Conservation (phyloP, 805 yeast genomes). For the Kodamaea leandrae region DNA sequence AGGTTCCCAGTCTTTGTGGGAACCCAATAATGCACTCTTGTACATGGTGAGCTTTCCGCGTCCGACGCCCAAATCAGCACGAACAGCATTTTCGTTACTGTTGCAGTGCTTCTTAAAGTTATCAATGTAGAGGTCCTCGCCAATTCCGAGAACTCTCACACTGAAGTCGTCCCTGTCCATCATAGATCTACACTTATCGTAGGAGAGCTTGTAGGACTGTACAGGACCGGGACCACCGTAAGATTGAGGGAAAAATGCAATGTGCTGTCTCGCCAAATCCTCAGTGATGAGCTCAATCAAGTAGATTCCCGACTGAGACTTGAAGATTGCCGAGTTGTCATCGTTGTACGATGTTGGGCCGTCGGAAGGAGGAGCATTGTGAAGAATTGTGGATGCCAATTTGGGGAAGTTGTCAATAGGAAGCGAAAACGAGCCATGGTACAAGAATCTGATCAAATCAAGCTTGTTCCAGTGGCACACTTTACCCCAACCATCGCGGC, state of each 20-base stretch:
- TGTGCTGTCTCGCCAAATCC: constrained; percentile 51
- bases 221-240: constrained; percentile 64
- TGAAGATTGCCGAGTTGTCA: constrained; percentile 32
- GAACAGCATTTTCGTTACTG: constrained; percentile 14
- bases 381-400: constrained; percentile 29
- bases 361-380: constrained; percentile 13
- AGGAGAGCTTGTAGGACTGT: constrained; percentile 46
- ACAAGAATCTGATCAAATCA: constrained; percentile 72
- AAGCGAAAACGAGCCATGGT: constrained; percentile 75
- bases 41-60: constrained; percentile 38
- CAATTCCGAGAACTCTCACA: constrained; percentile 56
- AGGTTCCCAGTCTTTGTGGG: constrained; percentile 16
- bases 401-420: constrained; percentile 57
- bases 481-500: constrained; percentile 49
- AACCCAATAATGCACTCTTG: constrained; percentile 38
- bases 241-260: constrained; percentile 58
- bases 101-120: constrained; percentile 39
- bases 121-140: constrained; percentile 57
- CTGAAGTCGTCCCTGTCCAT: constrained; percentile 36
- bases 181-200: constrained; percentile 34
- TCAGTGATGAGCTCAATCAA: constrained; percentile 68
- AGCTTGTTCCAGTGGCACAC: constrained; percentile 87
- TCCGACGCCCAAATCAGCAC: constrained; percentile 42
- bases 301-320: constrained; percentile 66
- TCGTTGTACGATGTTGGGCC: constrained; percentile 1